Evolutionary conservation across 148 eudicot genomes (phyloP).

Genomic region (Camellia lanceoleosa): DNA sequence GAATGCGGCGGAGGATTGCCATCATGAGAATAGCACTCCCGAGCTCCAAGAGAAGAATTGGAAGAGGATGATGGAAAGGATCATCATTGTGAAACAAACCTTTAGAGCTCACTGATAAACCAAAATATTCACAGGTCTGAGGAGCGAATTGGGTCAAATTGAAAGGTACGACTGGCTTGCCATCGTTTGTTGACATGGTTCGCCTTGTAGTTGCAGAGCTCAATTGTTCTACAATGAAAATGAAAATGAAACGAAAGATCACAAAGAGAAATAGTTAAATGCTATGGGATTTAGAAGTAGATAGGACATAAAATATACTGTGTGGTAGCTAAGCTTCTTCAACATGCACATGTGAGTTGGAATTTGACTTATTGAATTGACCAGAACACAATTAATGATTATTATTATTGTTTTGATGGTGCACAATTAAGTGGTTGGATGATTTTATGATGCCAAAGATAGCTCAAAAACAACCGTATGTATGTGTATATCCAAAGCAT

Average conservation of each 20-base stretch:
- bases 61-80: constrained; percentile 8
- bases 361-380: too few relatives aligned
- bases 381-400: too few relatives aligned
- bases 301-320: too few relatives aligned
- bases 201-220: neutral
- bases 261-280: too few relatives aligned
- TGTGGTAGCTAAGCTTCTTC: too few relatives aligned
- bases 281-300: too few relatives aligned
- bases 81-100: constrained; percentile 14
- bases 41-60: neutral
- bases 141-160: neutral
- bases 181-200: neutral
- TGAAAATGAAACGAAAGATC: neutral
- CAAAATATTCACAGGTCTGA: neutral
- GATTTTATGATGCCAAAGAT: too few relatives aligned
- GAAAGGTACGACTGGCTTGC: neutral
- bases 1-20: neutral
- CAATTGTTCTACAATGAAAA: neutral
- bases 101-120: constrained; percentile 2
- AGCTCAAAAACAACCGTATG: too few relatives aligned
- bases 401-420: too few relatives aligned
- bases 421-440: too few relatives aligned
- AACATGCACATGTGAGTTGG: too few relatives aligned
- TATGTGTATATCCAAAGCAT: too few relatives aligned
- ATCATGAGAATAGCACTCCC: constrained; percentile 1